Percentiles rank a stretch among this genome's conserved stretches.
Conservation (phyloP, 2,329 filamentous ascomycete genomes). For the Macrophomina tecta region DNA sequence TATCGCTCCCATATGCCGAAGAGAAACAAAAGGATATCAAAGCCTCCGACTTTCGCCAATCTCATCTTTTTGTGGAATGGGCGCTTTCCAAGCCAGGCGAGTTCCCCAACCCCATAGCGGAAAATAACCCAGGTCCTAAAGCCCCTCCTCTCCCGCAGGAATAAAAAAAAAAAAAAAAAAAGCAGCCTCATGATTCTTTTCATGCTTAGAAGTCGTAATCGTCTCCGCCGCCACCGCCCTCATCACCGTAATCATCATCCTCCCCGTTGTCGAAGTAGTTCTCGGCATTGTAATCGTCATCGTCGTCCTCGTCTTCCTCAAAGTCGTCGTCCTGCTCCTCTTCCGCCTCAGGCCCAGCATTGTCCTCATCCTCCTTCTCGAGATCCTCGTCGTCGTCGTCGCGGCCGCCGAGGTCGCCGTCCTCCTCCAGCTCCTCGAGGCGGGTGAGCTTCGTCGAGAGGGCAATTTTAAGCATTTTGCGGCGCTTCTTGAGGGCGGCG, state of each 20-base stretch:
- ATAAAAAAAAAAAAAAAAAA: no score
- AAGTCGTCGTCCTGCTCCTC: conserved; percentile 63
- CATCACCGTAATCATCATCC: conserved; percentile 59
- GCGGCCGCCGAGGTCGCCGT: conserved; percentile 32
- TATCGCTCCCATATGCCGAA: no score
- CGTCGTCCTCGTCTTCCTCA: conserved; percentile 66
- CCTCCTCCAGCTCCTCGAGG: conserved; percentile 42
- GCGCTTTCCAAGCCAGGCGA: no score
- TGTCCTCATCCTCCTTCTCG: conserved; percentile 41
- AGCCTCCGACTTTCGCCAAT: no score
- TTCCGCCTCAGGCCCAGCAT: conserved; percentile 53
- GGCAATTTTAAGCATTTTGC: conserved; percentile 42
- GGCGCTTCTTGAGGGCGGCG: conserved; percentile 38
- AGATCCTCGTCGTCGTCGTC: conserved; percentile 48
- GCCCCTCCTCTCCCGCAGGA: no score
- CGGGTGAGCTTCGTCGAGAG: conserved; percentile 45
- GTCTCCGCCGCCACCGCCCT: conserved; percentile 57
- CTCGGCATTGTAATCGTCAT: conserved; percentile 69
- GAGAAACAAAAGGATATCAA: no score
- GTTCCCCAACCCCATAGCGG: no score
- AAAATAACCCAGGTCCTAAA: no score
- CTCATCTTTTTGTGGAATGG: no score
- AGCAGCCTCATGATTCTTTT: background rate
- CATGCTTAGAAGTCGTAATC: conserved; percentile 32
- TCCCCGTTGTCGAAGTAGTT: conserved; percentile 69